A percentile compares a stretch with the other conserved stretches of the same genome.
Conservation (phyloP, 768 basidiomycete species). For the Peribolospora baueri region DNA sequence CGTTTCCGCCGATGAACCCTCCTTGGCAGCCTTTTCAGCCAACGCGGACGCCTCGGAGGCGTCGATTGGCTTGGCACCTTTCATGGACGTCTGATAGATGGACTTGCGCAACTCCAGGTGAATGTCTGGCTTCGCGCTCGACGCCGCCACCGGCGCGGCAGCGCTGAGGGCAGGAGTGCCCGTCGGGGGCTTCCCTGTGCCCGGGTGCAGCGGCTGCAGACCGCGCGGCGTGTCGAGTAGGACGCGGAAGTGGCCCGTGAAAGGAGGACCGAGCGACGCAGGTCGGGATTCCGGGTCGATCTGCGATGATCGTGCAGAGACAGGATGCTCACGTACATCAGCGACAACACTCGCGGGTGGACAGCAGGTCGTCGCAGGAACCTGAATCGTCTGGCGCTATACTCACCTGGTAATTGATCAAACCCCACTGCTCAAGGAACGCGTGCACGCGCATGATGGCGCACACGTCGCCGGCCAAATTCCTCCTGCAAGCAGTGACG, state of each 20-base stretch:
- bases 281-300: constrained; percentile 93
- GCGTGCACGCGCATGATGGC: constrained; percentile 97
- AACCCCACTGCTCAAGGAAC: constrained; percentile 94
- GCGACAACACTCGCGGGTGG: not conserved
- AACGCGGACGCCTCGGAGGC: constrained; percentile 41
- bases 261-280: constrained; percentile 79
- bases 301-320: constrained; percentile 22
- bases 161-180: constrained; percentile 29
- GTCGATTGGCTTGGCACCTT: constrained; percentile 43
- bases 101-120: constrained; percentile 58
- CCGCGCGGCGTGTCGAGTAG: constrained; percentile 91
- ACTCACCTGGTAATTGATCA: constrained; percentile 90
- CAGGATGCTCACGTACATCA: not conserved
- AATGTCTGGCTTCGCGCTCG: not conserved
- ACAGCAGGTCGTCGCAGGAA: not conserved
- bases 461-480: constrained; percentile 92
- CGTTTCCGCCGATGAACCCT: constrained; percentile 18
- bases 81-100: constrained; percentile 62
- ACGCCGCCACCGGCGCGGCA: no score
- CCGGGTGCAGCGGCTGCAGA: constrained; percentile 57
- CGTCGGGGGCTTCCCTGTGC: constrained; percentile 17
- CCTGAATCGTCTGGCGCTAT: not conserved
- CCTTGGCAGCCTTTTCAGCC: constrained; percentile 26
- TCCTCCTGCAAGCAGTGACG: constrained; percentile 84
- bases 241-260: constrained; percentile 96